These are phyloP conservation scores for Penicillium decumbens DNA, from an alignment of 2,329 filamentous ascomycete species.

Conservation along the genomic window DNA sequence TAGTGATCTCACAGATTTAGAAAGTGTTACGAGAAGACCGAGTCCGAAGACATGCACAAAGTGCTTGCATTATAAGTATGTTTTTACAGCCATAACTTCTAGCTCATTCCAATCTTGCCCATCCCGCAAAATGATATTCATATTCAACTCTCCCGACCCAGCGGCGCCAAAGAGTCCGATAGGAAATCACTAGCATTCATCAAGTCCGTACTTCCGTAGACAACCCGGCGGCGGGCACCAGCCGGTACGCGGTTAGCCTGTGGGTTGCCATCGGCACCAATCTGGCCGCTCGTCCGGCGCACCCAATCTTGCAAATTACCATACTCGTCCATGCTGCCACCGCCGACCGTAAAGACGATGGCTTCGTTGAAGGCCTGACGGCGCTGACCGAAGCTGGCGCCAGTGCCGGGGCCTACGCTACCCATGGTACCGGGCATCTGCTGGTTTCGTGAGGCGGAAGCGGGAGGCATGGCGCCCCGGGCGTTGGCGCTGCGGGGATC, in stretches of 20 bases:
- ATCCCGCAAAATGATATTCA: neutral
- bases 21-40: neutral
- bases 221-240: constrained; percentile 69
- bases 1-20: neutral
- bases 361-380: constrained; percentile 85
- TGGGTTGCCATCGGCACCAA: constrained; percentile 47
- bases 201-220: constrained; percentile 86
- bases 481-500: constrained; percentile 92
- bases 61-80: constrained; percentile 20
- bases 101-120: constrained; percentile 2
- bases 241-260: constrained; percentile 32
- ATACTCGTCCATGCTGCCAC: constrained; percentile 98
- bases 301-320: constrained; percentile 97
- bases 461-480: constrained; percentile 81
- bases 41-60: neutral
- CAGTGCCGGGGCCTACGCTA: constrained; percentile 58
- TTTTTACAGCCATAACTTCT: constrained; percentile 16
- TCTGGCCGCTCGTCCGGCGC: constrained; percentile 59
- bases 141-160: constrained; percentile 53
- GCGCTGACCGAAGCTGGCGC: constrained; percentile 83
- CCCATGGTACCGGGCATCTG: constrained; percentile 44
- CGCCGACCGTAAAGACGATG: constrained; percentile 90
- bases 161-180: constrained; percentile 51
- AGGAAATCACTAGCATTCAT: constrained; percentile 61
- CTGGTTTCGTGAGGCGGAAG: constrained; percentile 51